Evolutionary conservation across 805 yeast genomes (phyloP), one percentile per base, ranked within the genome.

Genomic region (Blastobotrys attinorum): DNA sequence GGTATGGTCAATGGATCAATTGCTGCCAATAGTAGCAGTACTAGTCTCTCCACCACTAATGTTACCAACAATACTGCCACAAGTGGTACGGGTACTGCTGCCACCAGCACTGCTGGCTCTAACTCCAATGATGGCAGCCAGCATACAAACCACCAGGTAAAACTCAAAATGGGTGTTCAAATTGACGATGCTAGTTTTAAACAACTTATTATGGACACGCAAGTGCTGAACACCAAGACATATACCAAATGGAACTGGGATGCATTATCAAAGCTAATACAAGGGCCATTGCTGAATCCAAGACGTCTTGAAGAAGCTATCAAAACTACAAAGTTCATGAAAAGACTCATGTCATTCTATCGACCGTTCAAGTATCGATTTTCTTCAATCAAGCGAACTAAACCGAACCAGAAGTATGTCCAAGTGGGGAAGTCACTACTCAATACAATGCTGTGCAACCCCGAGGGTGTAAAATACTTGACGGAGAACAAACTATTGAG

Each of bases 361-460:
- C 70, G 97, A 43, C 98, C 99, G 0, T 83, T 89, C 65, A 89
- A 94, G 62, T 78, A 81, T 54, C 68, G 96, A 44, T 90, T 88
- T 61, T 69, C 83, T 5, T 64, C 68, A 22, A 62, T 78, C 37
- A 65, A 75, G 46, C 68, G 68, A 44, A 66, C 78, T 1, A 75
- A 71, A 44, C 62, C 68, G 25, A 72, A 81, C 20, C 71, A 70
- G 21, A 71, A 73, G 47, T 85, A 79, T 51, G 73, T 84, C 10
- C 72, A 69, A 40, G 80, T 83, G 3, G 97, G 96, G 0, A 77
- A 88, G 53, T 83, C 77, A 39, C 70, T 92, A 27, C 66, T 92
- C 51, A 79, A 74, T 47, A 72, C 83, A 37, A 64, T 90, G 5
- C 64, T 87, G 2, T 66, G 76, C 1, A 72, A 75, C 23, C 69